A percentile compares a stretch with the other conserved stretches of the same genome.
Evolutionary conservation across 164 flowering plant genomes (phyloP).

Genomic region (Macadamia tetraphylla): DNA sequence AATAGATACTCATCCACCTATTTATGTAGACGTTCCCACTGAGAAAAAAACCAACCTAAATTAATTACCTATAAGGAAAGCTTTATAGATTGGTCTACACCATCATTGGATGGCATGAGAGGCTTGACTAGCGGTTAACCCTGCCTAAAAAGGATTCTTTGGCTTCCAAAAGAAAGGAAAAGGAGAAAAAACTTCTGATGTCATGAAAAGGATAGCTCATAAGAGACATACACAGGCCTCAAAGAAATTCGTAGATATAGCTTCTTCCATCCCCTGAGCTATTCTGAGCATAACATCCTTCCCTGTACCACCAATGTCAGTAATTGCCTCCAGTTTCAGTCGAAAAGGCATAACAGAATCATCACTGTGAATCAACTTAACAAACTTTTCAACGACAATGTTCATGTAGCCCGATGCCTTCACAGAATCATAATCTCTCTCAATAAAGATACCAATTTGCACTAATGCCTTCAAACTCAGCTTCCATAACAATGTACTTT

Average conservation of each 20-base stretch:
- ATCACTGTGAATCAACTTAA: constrained; percentile 33
- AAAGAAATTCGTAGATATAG: constrained; percentile 41
- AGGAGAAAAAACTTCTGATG: not conserved
- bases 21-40: too few species aligned
- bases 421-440: constrained; percentile 41
- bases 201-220: constrained; percentile 1
- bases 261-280: constrained; percentile 51
- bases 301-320: constrained; percentile 50
- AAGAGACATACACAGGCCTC: constrained; percentile 49
- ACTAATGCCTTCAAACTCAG: constrained; percentile 53
- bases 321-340: constrained; percentile 55
- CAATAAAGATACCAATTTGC: constrained; percentile 54
- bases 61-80: too few species aligned
- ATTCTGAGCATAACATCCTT: constrained; percentile 40
- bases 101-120: not conserved
- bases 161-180: not conserved
- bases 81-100: not conserved
- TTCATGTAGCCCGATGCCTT: constrained; percentile 39
- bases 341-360: constrained; percentile 41
- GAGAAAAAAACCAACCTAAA: too few species aligned
- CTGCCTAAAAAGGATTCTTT: not conserved
- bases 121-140: not conserved
- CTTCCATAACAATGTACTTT: constrained; percentile 45
- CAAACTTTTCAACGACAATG: constrained; percentile 54
- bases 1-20: too few species aligned